A percentile compares a stretch with the other conserved stretches of the same genome.
These are phyloP conservation scores for Chaetothyriales sp. DNA, from an alignment of 2,329 filamentous ascomycete genomes.

Conservation along the genomic window DNA sequence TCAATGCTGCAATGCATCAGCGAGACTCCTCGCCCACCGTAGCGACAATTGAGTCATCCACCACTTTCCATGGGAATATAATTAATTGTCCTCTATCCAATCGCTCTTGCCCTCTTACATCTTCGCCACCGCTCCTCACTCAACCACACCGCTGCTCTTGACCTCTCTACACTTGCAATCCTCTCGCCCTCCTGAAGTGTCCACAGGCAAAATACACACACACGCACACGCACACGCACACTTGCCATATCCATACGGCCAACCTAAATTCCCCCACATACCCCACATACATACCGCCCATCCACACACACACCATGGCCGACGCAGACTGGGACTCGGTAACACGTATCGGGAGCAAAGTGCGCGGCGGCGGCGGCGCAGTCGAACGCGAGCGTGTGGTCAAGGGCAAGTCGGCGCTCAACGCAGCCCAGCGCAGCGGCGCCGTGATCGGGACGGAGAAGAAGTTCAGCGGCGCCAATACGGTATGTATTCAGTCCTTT, in stretches of 20 bases:
- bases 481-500: conserved; percentile 40
- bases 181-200: background rate
- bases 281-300: background rate
- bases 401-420: conserved; percentile 67
- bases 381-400: conserved; percentile 70
- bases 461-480: conserved; percentile 67
- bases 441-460: conserved; percentile 73
- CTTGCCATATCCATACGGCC: no score
- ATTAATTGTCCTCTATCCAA: no score
- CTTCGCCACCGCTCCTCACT: no score
- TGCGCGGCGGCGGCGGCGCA: conserved; percentile 41
- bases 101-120: background rate
- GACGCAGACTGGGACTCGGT: conserved; percentile 60
- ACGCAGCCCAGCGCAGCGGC: conserved; percentile 74
- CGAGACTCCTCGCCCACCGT: background rate
- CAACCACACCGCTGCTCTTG: no score
- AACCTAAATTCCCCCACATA: background rate
- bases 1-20: background rate
- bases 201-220: background rate
- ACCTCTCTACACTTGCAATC: background rate
- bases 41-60: background rate
- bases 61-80: background rate
- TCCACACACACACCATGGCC: conserved; percentile 2
- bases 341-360: conserved; percentile 88
- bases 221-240: background rate